Conservation (phyloP, 108 stramenopile species). For the Ochromonas danica region DNA sequence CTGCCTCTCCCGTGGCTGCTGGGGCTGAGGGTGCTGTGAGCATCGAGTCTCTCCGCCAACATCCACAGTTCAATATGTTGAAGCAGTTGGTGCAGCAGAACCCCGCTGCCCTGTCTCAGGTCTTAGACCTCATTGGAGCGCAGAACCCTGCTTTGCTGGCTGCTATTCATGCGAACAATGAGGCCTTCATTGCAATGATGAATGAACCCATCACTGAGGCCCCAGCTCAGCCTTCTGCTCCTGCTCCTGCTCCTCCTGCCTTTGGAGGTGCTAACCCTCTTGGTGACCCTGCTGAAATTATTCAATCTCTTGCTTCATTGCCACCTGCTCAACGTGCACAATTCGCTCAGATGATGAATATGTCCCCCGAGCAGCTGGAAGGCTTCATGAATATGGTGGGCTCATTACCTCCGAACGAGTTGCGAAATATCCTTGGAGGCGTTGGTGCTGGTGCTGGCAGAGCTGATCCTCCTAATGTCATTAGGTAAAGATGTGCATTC, state of each 20-base stretch:
- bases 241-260: slow-evolving; percentile 41
- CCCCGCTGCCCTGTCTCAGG: slow-evolving; percentile 75
- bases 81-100: slow-evolving; percentile 85
- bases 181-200: slow-evolving; percentile 88
- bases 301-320: slow-evolving; percentile 76
- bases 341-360: slow-evolving; percentile 85
- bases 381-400: slow-evolving; percentile 77
- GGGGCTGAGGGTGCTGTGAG: slow-evolving; percentile 41
- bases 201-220: slow-evolving; percentile 86
- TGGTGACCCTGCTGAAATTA: slow-evolving; percentile 68
- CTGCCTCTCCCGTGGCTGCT: slow-evolving; percentile 32
- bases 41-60: slow-evolving; percentile 75
- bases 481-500: no score
- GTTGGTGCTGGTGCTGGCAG: slow-evolving; percentile 60
- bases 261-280: slow-evolving; percentile 41
- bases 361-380: slow-evolving; percentile 85
- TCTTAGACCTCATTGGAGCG: slow-evolving; percentile 82
- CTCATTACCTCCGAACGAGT: slow-evolving; percentile 82
- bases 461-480: slow-evolving; percentile 58
- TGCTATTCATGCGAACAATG: slow-evolving; percentile 89
- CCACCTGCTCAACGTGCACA: slow-evolving; percentile 76
- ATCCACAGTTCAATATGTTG: slow-evolving; percentile 89
- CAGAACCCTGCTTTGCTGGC: slow-evolving; percentile 82
- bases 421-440: slow-evolving; percentile 67
- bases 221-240: slow-evolving; percentile 41